Conservation (phyloP, 73 alveolate genomes). For the Durusdinium trenchii region DNA sequence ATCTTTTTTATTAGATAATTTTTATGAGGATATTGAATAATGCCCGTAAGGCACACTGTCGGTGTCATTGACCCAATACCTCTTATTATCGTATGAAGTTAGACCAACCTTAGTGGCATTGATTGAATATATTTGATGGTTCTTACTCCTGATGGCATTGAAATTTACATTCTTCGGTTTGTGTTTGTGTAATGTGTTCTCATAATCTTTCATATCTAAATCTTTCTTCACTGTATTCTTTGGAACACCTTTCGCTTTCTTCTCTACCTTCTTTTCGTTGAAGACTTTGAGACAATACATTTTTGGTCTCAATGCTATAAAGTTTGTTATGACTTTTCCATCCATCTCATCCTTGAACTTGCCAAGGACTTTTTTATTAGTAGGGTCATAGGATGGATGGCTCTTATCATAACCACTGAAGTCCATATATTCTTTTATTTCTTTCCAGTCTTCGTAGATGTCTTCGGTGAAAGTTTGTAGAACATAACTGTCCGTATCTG, state of each 20-base stretch:
- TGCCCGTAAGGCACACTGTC: not conserved
- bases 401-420: not conserved
- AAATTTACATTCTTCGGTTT: not conserved
- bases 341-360: not conserved
- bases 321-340: not conserved
- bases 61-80: not conserved
- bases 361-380: constrained; percentile 1
- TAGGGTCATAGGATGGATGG: not conserved
- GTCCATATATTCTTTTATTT: not conserved
- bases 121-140: not conserved
- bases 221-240: not conserved
- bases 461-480: not conserved
- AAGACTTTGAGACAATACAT: not conserved
- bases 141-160: constrained; percentile 3
- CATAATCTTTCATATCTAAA: not conserved
- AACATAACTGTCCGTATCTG: constrained; percentile 9
- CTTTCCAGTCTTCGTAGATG: constrained; percentile 19
- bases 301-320: not conserved
- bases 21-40: not conserved
- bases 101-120: not conserved
- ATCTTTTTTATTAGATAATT: not conserved
- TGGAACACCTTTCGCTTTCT: constrained; percentile 6
- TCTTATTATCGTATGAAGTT: not conserved
- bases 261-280: not conserved
- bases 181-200: not conserved